Evolutionary conservation across 2,329 filamentous ascomycete species (phyloP).

Genomic region (Colletotrichum australisinense): DNA sequence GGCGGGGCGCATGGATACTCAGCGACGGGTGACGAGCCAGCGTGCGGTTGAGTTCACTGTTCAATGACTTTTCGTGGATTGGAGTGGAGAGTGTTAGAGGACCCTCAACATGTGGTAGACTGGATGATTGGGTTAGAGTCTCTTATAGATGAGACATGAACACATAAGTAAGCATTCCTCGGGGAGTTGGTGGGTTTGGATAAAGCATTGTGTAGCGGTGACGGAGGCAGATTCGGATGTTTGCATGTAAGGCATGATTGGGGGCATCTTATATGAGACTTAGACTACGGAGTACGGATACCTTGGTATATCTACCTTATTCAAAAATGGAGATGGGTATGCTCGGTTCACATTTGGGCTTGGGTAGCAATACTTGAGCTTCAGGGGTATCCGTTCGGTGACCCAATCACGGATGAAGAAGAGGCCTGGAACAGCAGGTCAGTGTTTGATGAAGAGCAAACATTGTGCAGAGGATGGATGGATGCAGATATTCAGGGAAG

Average conservation of each 20-base stretch:
- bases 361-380: background rate
- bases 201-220: conserved; percentile 6
- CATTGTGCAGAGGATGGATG: background rate
- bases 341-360: background rate
- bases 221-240: background rate
- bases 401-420: conserved; percentile 8
- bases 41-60: conserved; percentile 45
- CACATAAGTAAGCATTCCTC: background rate
- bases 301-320: background rate
- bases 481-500: too few relatives aligned
- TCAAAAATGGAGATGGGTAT: background rate
- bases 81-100: too few relatives aligned
- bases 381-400: background rate
- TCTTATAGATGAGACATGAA: conserved; percentile 6
- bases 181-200: background rate
- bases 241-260: background rate
- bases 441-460: conserved; percentile 19
- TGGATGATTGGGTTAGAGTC: background rate
- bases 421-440: conserved; percentile 24
- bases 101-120: too few relatives aligned
- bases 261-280: background rate
- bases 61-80: background rate
- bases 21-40: conserved; percentile 51
- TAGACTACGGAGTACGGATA: background rate
- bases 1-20: conserved; percentile 62